Base-by-base conservation (phyloP, 805 yeast genomes). In the Torulaspora franciscae region DNA sequence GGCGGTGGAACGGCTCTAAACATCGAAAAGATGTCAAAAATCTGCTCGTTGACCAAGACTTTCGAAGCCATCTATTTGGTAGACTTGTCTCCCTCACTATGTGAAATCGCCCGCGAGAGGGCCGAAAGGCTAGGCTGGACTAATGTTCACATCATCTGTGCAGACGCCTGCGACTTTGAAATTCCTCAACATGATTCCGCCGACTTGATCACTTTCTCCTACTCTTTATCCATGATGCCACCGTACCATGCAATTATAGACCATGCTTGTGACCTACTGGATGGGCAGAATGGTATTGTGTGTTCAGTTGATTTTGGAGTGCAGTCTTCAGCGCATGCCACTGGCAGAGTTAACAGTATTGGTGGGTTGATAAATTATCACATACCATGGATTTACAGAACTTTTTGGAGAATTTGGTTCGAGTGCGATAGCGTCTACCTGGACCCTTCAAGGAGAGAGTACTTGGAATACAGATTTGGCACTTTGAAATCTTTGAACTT, bases 1-100 rank as follows among this genome's bases (percentile, higher is more conserved):
- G 95, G 95, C 40, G 95, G 95, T 26, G 95, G 95, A 19, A 85
- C 95, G 5, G 95, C 95, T 38, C 73, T 80, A 64, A 85, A 85
- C 66, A 81, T 85, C 56, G 93, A 85, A 64, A 73, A 75, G 55
- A 85, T 85, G 95, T 70, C 82, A 59, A 59, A 69, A 34, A 66
- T 75, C 40, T 60, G 64, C 2, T 36, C 49, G 7, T 37, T 65
- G 25, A 47, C 55, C 8, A 58, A 62, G 22, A 65, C 70, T 51
- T 86, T 85, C 64, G 74, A 76, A 52, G 83, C 83, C 10, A 74
- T 85, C 39, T 83, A 83, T 57, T 71, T 85, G 45, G 79, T 85
- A 38, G 95, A 85, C 61, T 70, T 85, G 47, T 83, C 90, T 1
- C 85, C 90, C 6, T 83, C 90, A 1, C 70, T 86, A 40, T 81